phyloP scores from a whole-genome alignment of 768 basidiomycete genomes.

The Ramaria sp. region DNA sequence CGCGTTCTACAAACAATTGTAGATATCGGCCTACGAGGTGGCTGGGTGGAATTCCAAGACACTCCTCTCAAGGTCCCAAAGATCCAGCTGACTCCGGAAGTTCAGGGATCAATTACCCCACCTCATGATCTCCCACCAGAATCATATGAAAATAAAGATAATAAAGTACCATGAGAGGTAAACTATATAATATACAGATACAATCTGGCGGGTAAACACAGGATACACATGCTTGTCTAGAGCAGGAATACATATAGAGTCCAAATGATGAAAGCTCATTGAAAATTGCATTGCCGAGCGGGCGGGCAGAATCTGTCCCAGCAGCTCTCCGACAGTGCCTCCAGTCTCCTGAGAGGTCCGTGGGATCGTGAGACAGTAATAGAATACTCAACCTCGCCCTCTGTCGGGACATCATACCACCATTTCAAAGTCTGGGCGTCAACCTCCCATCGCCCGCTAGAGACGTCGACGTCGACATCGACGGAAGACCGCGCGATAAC shows the following conservation, averaged over 20 bases:
- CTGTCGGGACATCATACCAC: constrained; percentile 30
- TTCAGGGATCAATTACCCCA: neutral
- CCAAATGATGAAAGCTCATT: neutral
- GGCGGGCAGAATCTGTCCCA: constrained; percentile 1
- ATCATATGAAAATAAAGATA: neutral
- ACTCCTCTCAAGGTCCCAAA: constrained; percentile 43
- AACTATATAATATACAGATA: neutral
- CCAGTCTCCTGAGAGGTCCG: constrained; percentile 24
- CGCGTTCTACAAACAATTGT: constrained; percentile 56
- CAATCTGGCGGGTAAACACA: neutral
- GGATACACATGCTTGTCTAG: neutral
- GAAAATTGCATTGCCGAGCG: neutral
- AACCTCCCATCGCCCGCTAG: constrained; percentile 36
- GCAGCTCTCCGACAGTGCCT: neutral
- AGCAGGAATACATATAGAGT: neutral
- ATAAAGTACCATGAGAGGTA: neutral
- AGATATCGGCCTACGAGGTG: constrained; percentile 52
- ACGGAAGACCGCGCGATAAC: constrained; percentile 16
- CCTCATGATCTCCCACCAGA: neutral
- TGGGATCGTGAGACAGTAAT: constrained; percentile 32
- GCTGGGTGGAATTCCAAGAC: constrained; percentile 53
- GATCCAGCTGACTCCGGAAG: constrained; percentile 12
- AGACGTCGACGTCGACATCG: constrained; percentile 31
- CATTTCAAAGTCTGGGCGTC: constrained; percentile 41
- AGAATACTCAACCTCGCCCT: constrained; percentile 20